Percentiles rank a stretch among this genome's conserved stretches.
Conservation (phyloP, 2,329 filamentous ascomycete genomes). For the Talaromyces sp. region DNA sequence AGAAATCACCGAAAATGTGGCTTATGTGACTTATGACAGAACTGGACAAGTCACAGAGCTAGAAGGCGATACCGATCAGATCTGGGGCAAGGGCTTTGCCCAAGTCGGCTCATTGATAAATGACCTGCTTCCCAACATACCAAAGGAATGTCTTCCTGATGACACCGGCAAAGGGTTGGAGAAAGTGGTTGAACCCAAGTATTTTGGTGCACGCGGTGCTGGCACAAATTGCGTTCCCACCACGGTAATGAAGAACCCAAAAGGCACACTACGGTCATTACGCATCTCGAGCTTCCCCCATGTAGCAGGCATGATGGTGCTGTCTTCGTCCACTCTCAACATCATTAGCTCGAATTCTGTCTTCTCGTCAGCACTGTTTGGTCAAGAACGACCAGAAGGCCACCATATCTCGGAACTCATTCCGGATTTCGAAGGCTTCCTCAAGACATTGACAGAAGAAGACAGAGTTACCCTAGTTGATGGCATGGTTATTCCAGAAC, state of each 20-base stretch:
- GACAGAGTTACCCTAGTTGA: conserved; percentile 79
- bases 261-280: conserved; percentile 58
- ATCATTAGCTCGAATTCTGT: conserved; percentile 93
- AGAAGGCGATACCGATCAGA: conserved; percentile 70
- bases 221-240: conserved; percentile 78
- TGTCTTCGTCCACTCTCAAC: conserved; percentile 70
- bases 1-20: conserved; percentile 93
- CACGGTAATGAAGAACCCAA: conserved; percentile 65
- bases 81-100: conserved; percentile 73
- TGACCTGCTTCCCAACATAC: conserved; percentile 73
- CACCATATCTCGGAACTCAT: conserved; percentile 74
- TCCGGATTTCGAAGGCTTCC: conserved; percentile 77
- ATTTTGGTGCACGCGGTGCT: conserved; percentile 78
- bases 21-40: conserved; percentile 69
- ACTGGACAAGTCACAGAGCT: conserved; percentile 67
- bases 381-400: conserved; percentile 77
- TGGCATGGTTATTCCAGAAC: conserved; percentile 94
- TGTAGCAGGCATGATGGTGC: conserved; percentile 92
- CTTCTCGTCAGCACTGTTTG: conserved; percentile 88
- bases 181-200: conserved; percentile 64
- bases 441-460: conserved; percentile 77
- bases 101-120: conserved; percentile 68
- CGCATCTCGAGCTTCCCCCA: conserved; percentile 92
- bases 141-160: conserved; percentile 63
- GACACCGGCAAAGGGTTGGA: conserved; percentile 70